Evolutionary conservation across 2,329 filamentous ascomycete genomes (phyloP), one percentile per base, ranked within the genome.

Genomic region (Fusarium camptoceras): DNA sequence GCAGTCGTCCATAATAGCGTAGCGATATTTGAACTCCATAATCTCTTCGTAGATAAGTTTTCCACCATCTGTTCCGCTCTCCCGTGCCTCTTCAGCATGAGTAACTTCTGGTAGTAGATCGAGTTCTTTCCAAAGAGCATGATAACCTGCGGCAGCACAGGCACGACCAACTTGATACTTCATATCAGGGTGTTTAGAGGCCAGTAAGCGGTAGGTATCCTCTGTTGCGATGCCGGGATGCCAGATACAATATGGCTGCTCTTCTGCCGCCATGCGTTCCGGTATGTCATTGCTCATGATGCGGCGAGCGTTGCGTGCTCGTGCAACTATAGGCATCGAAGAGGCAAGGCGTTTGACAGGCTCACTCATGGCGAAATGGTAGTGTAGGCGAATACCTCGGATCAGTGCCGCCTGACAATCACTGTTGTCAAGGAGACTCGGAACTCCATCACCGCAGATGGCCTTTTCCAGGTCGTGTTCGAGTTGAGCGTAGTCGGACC

Each of bases 211-310:
- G 20, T 59, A 66, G 5, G 64, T 64, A 0, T 64, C 49, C 16
- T 66, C 54, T 6, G 18, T 39, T 1, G 64, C 64, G 6, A 66
- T 8, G 1, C 55, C 55, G 9, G 64, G 59, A 30, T 66, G 16
- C 59, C 64, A 66, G 2, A 66, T 64, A 24, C 64, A 66, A 27
- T 66, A 66, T 28, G 55, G 64, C 4, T 60, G 60, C 12, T 48
- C 55, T 1, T 22, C 22, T 3, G 15, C n/a, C 12, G 8, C 10
- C 37, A 54, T 64, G 1, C 1, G 14, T n/a, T 42, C 53, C 7
- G 59, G 64, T 18, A 64, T 47, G 0, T 53, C 47, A 18, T 64
- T 25, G 20, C 64, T 67, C 64, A 67, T 67, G 8, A 66, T 64
- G 25, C 25, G 55, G 8, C 64, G 55, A 20, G 64, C 64, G 25